Evolutionary conservation across 345 rosid species (phyloP), one percentile per base, ranked within the genome.

Genomic region (Geranium rotundifolium): DNA sequence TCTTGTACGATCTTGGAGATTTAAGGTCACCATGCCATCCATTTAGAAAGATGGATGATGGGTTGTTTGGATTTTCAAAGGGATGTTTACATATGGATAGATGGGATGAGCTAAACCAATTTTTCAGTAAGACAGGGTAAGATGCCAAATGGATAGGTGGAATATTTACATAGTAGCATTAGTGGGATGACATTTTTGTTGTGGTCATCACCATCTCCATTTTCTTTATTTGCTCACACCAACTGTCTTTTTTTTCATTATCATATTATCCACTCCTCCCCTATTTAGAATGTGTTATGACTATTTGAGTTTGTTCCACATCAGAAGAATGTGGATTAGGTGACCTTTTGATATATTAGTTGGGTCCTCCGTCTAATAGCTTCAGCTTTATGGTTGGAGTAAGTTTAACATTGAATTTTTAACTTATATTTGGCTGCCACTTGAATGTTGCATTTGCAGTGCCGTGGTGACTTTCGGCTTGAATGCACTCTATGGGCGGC

Each of bases 51-150:
- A 83, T 72, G 80, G 66, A 75, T 62, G 79, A 65, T 64, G 91
- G 86, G 37, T 68, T 93, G 72, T 93, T 93, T 34, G 97, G 95
- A 23, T 93, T 90, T 80, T 86, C 99, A 9, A 83, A 78, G 71
- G 99, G 99, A 67, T 93, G 99, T 62, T 81, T 93, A 68, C 97
- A 66, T 39, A 83, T 90, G 97, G 79, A 78, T 15, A 85, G 97
- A 57, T 93, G 99, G 99, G 99, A 90, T 63, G 91, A 85, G 63
- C 79, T 93, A 64, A 84, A 88, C 73, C 71, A 63, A 41, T 78
- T 90, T 17, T 75, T 93, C 71, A 76, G 73, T 14, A 60, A 56
- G 73, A 76, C 91, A 0, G 85, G 95, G 99, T 90, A 79, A 75
- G 84, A 57, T 62, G 65, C 19, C 62, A 30, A 10, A 12, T n/a